Base-by-base conservation (phyloP, 1,284 basidiomycete species). In the Ganoderma boninense region DNA sequence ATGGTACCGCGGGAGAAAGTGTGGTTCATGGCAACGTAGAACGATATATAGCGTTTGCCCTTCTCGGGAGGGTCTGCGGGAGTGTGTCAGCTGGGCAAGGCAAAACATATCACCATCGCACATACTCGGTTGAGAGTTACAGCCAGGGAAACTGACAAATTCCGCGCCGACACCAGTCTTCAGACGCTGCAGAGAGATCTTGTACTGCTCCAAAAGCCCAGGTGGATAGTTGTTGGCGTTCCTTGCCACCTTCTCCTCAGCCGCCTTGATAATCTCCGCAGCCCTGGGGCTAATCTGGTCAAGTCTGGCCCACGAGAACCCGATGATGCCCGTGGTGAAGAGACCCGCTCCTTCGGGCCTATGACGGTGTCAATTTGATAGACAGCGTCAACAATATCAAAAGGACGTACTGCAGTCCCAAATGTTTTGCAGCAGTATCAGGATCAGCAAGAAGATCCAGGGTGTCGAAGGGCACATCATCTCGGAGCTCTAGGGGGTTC, bases 1-100 rank as follows among this genome's bases (percentile, higher is more conserved):
- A 87, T 84, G 0, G 83, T 82, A 44, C 87, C 85, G 42, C 83
- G 72, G 8, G 82, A 82, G 70, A 83, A 81, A 7, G 75, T 75
- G 66, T 84, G 79, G 69, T 82, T 83, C 61, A 79, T 70, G 0
- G 75, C 74, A 52, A 74, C 64, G 62, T 77, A 71, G 67, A 85
- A 42, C 60, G 84, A 77, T 68, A 79, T 42, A 65, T 82, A 82
- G 44, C 79, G 77, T 71, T 81, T 82, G 44, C 77, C 80, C 14
- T 76, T 71, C 63, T 65, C 66, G 4, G 81, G 79, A 1, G 77
- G 74, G 65, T 78, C 80, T 80, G 56, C 2, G 11, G n/a, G 14
- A 43, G 40, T 16, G 23, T 16, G 16, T 62, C 38, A 62, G 40
- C 6, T 5, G 43, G 43, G 5, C 42, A 52, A 54, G 23, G 23